These are phyloP conservation scores for Allium fistulosum DNA, from an alignment of 106 monocot species.

Conservation along the genomic window DNA sequence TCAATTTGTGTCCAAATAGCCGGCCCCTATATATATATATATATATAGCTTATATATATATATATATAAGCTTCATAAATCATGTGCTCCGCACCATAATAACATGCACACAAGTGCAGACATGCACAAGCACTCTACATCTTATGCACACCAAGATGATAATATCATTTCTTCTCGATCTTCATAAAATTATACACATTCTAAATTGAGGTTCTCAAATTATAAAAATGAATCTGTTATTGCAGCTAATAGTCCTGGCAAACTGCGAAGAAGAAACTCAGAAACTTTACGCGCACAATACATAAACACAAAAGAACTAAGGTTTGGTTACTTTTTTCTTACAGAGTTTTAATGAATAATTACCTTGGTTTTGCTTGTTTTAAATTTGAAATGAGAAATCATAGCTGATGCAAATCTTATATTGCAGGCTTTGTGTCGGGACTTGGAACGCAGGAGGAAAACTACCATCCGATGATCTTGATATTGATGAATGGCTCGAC, in stretches of 20 bases:
- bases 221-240: not conserved
- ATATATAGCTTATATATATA: no score
- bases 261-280: conserved; percentile 58
- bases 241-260: conserved; percentile 20
- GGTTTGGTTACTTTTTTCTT: conserved; percentile 14
- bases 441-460: conserved; percentile 95
- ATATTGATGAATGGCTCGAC: conserved; percentile 74
- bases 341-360: not conserved
- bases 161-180: not conserved
- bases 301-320: conserved; percentile 78
- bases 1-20: no score
- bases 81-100: no score
- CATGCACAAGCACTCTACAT: no score
- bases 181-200: not conserved
- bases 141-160: not conserved
- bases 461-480: conserved; percentile 57
- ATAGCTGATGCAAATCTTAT: not conserved
- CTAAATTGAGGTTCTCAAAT: no score
- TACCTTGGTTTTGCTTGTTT: not conserved
- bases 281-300: conserved; percentile 92
- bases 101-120: no score
- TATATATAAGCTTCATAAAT: no score
- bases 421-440: conserved; percentile 61
- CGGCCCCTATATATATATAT: no score
- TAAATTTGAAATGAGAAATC: not conserved